Percentiles rank a stretch among this genome's conserved stretches.
Evolutionary conservation across 345 rosid genomes (phyloP).

Genomic region (Eucalyptus sideroxylon): DNA sequence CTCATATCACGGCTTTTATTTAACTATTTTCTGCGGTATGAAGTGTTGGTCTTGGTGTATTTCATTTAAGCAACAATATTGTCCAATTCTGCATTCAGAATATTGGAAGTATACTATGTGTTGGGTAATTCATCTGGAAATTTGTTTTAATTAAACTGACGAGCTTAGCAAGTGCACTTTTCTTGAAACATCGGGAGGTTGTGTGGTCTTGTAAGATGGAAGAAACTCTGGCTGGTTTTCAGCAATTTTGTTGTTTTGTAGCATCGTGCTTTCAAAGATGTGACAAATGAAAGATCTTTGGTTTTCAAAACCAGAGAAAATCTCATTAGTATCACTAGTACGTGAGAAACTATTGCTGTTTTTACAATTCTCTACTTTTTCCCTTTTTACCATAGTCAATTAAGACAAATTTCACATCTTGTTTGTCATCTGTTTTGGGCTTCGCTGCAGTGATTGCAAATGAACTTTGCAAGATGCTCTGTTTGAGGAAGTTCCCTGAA

Average conservation of each 20-base stretch:
- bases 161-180: not conserved
- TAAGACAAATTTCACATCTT: not conserved
- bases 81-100: not conserved
- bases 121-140: not conserved
- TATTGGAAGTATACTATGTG: not conserved
- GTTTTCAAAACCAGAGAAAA: not conserved
- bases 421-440: not conserved
- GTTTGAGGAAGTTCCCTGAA: slow-evolving; percentile 16
- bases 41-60: not conserved
- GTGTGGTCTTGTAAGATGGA: not conserved
- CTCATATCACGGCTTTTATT: not conserved
- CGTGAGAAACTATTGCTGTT: not conserved
- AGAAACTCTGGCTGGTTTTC: not conserved
- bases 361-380: not conserved
- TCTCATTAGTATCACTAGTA: not conserved
- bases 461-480: slow-evolving; percentile 13
- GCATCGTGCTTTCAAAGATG: not conserved
- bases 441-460: slow-evolving; percentile 13
- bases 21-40: not conserved
- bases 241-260: not conserved
- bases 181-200: not conserved
- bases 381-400: not conserved
- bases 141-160: not conserved
- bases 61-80: not conserved
- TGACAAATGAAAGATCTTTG: not conserved